phyloP scores from a whole-genome alignment of 2,329 filamentous ascomycete genomes.

The Chalaropsis thielavioides region DNA sequence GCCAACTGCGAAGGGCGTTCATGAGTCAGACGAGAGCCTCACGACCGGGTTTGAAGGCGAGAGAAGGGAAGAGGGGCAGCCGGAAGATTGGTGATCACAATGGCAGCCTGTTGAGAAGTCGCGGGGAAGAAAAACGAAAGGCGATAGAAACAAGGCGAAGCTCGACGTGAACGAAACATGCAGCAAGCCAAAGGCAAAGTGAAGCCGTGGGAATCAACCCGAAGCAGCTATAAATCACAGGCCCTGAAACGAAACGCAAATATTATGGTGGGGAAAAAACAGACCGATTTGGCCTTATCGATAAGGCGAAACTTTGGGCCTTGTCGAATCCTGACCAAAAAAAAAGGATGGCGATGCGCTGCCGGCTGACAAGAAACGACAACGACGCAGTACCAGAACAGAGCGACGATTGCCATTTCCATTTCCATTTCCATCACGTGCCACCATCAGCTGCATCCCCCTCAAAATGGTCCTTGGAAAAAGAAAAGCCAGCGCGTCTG shows the following conservation, averaged over 20 bases:
- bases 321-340: neutral
- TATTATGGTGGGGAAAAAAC: slow-evolving; percentile 1
- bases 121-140: neutral
- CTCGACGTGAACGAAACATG: no score
- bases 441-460: neutral
- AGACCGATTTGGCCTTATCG: slow-evolving; percentile 1
- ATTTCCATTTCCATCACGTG: neutral
- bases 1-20: neutral
- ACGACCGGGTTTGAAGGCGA: neutral
- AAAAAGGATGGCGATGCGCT: neutral
- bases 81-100: neutral
- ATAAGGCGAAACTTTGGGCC: slow-evolving; percentile 5
- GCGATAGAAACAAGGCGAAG: neutral
- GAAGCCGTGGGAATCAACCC: no score
- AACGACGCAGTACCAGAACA: neutral
- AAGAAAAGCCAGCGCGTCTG: slow-evolving; percentile 28
- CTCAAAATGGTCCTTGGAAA: slow-evolving; percentile 27
- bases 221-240: no score
- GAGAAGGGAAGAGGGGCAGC: neutral
- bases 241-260: no score
- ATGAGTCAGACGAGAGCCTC: neutral
- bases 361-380: neutral
- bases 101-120: neutral
- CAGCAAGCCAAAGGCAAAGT: no score
- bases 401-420: neutral